Evolutionary conservation across 2,329 filamentous ascomycete species (phyloP).

Genomic region (Coleophoma cylindrospora): DNA sequence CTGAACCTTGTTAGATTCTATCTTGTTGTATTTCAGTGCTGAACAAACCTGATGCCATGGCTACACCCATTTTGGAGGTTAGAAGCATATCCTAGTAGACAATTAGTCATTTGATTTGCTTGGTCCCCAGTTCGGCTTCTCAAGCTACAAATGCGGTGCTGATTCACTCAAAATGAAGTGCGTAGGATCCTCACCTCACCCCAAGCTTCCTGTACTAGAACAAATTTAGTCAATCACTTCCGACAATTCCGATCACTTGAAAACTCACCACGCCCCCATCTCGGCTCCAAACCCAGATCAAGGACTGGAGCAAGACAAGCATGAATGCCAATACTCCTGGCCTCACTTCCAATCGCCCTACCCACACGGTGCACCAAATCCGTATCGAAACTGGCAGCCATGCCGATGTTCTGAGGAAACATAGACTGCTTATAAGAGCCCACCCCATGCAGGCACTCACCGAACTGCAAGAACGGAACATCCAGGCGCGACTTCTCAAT

Average conservation of each 20-base stretch:
- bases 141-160: too few relatives aligned
- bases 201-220: constrained; percentile 33
- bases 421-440: constrained; percentile 39
- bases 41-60: constrained; percentile 29
- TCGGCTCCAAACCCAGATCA: constrained; percentile 36
- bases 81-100: constrained; percentile 31
- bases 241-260: background rate
- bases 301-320: constrained; percentile 38
- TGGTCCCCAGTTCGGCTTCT: too few relatives aligned
- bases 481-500: constrained; percentile 30
- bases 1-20: background rate
- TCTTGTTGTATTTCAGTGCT: background rate
- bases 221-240: background rate
- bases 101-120: background rate
- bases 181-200: constrained; percentile 24
- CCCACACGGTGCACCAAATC: constrained; percentile 36
- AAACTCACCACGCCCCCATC: constrained; percentile 32
- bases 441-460: constrained; percentile 39
- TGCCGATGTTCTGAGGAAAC: constrained; percentile 35
- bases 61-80: constrained; percentile 38
- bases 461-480: constrained; percentile 36
- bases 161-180: too few relatives aligned
- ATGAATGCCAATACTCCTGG: constrained; percentile 37
- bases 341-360: constrained; percentile 35
- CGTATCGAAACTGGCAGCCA: constrained; percentile 37